These are phyloP conservation scores for Pythium monospermum DNA, from an alignment of 352 stramenopile genomes.

Conservation along the genomic window DNA sequence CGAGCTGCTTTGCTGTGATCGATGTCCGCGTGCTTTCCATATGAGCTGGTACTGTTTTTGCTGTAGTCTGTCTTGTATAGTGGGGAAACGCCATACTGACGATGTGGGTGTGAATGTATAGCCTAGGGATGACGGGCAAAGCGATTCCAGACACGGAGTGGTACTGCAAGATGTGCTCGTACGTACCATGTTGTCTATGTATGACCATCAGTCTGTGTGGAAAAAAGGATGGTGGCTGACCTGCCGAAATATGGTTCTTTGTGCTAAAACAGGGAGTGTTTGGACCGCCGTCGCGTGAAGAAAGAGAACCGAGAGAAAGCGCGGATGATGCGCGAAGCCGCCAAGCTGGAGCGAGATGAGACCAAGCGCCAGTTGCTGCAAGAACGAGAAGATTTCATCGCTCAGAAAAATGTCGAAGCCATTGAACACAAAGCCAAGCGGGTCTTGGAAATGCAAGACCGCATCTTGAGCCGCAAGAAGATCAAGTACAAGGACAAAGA, in stretches of 20 bases:
- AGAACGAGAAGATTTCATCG: slow-evolving; percentile 65
- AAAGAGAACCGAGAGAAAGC: slow-evolving; percentile 75
- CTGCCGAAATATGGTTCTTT: too few relatives aligned
- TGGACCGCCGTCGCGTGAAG: slow-evolving; percentile 73
- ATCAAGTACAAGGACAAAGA: slow-evolving; percentile 89
- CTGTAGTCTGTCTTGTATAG: neutral
- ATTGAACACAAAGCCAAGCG: slow-evolving; percentile 83
- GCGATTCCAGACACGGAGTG: slow-evolving; percentile 81
- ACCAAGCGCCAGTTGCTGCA: slow-evolving; percentile 54
- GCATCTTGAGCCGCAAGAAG: slow-evolving; percentile 82
- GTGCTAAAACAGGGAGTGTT: slow-evolving; percentile 42
- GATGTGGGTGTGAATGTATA: slow-evolving; percentile 15
- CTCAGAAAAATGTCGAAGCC: slow-evolving; percentile 70
- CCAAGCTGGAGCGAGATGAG: slow-evolving; percentile 75
- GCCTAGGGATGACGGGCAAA: slow-evolving; percentile 70
- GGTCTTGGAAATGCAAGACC: slow-evolving; percentile 84
- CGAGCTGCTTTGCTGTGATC: slow-evolving; percentile 88
- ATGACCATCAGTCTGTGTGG: too few relatives aligned
- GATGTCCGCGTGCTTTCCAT: slow-evolving; percentile 92
- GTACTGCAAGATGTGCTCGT: slow-evolving; percentile 87
- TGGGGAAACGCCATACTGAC: neutral
- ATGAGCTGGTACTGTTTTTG: slow-evolving; percentile 56
- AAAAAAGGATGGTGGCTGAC: too few relatives aligned
- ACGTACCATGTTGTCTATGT: slow-evolving; percentile 32
- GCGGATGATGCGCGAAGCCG: slow-evolving; percentile 70